These are phyloP conservation scores for Paradendryphiella salina DNA, from an alignment of 2,329 filamentous ascomycete species.

Conservation along the genomic window DNA sequence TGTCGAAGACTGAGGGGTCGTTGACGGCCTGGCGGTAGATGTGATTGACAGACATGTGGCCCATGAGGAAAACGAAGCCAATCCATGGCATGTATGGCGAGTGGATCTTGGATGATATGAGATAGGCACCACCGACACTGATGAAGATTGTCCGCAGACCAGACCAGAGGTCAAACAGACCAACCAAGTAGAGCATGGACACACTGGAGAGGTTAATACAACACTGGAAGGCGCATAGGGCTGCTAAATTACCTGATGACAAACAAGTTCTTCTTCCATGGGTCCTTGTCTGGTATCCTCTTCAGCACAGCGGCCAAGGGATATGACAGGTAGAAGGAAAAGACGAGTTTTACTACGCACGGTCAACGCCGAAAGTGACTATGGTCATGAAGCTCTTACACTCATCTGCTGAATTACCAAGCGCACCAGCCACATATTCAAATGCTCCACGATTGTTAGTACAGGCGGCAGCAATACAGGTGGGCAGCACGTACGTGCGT, in stretches of 20 bases:
- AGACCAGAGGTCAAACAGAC: constrained; percentile 88
- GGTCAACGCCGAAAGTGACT: constrained; percentile 13
- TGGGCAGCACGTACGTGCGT: constrained; percentile 56
- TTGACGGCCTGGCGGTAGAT: constrained; percentile 75
- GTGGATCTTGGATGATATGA: constrained; percentile 79
- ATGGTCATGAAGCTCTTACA: constrained; percentile 48
- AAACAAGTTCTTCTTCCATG: constrained; percentile 85
- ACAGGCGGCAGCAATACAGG: background rate
- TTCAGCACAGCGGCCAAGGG: constrained; percentile 88
- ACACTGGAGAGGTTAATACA: constrained; percentile 55
- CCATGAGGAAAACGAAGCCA: constrained; percentile 91
- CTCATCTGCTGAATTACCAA: constrained; percentile 68
- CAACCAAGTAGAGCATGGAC: constrained; percentile 87
- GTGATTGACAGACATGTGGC: constrained; percentile 90
- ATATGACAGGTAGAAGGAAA: constrained; percentile 88
- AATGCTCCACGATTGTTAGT: constrained; percentile 56
- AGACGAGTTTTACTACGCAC: constrained; percentile 84
- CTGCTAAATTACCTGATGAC: constrained; percentile 67
- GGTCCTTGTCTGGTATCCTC: constrained; percentile 81
- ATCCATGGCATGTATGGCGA: constrained; percentile 98
- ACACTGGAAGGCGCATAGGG: background rate
- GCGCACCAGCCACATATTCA: constrained; percentile 57
- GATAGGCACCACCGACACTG: constrained; percentile 77
- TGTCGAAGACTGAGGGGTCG: constrained; percentile 72
- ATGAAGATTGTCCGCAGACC: constrained; percentile 79